Conservation (phyloP, 768 basidiomycete species). For the Boletus edulis region DNA sequence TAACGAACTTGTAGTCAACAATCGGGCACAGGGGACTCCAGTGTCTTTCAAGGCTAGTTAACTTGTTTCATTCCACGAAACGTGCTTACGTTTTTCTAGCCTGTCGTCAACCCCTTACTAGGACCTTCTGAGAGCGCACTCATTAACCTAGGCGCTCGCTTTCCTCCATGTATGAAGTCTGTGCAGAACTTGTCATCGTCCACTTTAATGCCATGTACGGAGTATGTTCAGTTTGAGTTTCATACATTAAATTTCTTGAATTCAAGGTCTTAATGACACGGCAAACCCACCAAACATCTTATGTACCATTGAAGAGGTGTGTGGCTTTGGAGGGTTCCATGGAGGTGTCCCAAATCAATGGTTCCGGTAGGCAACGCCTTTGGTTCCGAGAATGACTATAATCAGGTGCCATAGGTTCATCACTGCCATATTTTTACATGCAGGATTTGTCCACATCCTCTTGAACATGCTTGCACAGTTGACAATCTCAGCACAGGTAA, state of each 20-base stretch:
- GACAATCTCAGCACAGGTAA: slow-evolving; percentile 73
- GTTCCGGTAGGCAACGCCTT: slow-evolving; percentile 40
- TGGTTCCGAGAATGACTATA: slow-evolving; percentile 47
- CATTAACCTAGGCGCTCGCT: slow-evolving; percentile 87
- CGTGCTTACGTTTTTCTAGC: slow-evolving; percentile 40
- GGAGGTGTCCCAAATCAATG: slow-evolving; percentile 49
- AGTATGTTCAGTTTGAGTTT: slow-evolving; percentile 2
- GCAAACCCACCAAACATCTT: slow-evolving; percentile 67
- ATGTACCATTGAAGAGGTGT: slow-evolving; percentile 80
- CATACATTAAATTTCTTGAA: slow-evolving; percentile 1
- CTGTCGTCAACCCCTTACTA: slow-evolving; percentile 84
- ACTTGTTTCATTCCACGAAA: background rate
- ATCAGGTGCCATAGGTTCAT: slow-evolving; percentile 57
- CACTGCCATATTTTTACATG: slow-evolving; percentile 88
- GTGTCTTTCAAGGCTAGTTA: slow-evolving; percentile 75
- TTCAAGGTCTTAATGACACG: slow-evolving; percentile 76
- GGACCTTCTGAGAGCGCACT: slow-evolving; percentile 85
- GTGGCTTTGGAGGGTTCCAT: slow-evolving; percentile 80
- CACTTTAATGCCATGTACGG: slow-evolving; percentile 58
- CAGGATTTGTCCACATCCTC: slow-evolving; percentile 89
- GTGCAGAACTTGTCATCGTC: slow-evolving; percentile 55
- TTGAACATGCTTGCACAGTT: slow-evolving; percentile 91
- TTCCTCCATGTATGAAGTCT: slow-evolving; percentile 88
- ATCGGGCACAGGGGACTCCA: slow-evolving; percentile 72
- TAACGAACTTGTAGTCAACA: slow-evolving; percentile 81